Evolutionary conservation across 306 rosid species (phyloP).

Genomic region (Quercus aquifolioides): DNA sequence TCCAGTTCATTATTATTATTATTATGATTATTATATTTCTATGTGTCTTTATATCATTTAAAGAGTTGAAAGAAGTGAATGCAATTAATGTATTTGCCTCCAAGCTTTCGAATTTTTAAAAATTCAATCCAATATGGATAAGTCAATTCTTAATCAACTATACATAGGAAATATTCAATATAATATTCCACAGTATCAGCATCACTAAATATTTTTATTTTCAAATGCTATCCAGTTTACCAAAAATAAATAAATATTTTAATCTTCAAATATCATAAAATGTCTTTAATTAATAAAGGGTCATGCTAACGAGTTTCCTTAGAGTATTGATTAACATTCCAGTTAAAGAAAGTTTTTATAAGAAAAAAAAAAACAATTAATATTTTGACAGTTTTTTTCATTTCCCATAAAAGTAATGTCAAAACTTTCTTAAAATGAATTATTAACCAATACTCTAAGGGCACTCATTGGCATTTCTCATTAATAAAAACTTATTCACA

Average conservation of each 20-base stretch:
- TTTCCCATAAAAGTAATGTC: accelerated
- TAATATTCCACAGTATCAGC: neutral
- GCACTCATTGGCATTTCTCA: neutral
- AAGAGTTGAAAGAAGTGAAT: slow-evolving; percentile 23
- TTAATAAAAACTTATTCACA: neutral
- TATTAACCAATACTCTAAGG: too few relatives aligned
- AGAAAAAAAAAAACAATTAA: too few relatives aligned
- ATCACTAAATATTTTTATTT: neutral
- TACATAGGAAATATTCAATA: neutral
- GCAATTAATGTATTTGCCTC: slow-evolving; percentile 58
- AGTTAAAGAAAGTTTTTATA: too few relatives aligned
- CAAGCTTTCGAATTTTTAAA: slow-evolving; percentile 22
- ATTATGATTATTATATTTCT: slow-evolving; percentile 4
- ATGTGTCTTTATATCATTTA: slow-evolving; percentile 34
- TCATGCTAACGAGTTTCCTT: too few relatives aligned
- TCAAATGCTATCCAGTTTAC: too few relatives aligned
- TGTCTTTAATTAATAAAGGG: neutral
- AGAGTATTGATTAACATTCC: accelerated
- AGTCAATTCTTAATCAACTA: slow-evolving; percentile 11
- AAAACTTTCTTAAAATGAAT: too few relatives aligned
- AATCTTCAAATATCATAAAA: neutral
- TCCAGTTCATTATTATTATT: neutral
- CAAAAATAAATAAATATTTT: too few relatives aligned
- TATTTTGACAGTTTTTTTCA: too few relatives aligned
- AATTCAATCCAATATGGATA: neutral